Evolutionary conservation across 441 rosid species (phyloP).

Genomic region (Populus hybrid): DNA sequence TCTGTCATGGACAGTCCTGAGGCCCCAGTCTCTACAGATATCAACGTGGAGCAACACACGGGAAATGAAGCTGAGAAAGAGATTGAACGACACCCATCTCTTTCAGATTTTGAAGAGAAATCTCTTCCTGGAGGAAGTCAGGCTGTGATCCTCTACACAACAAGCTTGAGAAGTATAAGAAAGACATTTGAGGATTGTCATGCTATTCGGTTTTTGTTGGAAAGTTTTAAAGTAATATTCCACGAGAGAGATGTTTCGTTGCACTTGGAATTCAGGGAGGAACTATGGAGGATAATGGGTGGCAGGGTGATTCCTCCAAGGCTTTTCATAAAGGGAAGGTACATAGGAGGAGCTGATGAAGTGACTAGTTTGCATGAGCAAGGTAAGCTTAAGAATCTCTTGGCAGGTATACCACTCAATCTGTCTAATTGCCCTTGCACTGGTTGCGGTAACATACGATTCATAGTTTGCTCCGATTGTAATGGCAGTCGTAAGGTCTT

Average conservation of each 20-base stretch:
- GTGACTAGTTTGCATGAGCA: slow-evolving; percentile 67
- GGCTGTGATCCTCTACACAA: slow-evolving; percentile 66
- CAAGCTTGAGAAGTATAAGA: slow-evolving; percentile 74
- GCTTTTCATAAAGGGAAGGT: slow-evolving; percentile 73
- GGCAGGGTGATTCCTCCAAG: slow-evolving; percentile 66
- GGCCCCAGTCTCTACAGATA: slow-evolving; percentile 20
- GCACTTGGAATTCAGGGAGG: slow-evolving; percentile 70
- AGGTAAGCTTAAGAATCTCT: slow-evolving; percentile 73
- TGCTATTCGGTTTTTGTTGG: slow-evolving; percentile 53
- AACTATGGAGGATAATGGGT: slow-evolving; percentile 59
- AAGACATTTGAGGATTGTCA: slow-evolving; percentile 78
- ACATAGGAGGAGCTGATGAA: slow-evolving; percentile 87
- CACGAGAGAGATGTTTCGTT: slow-evolving; percentile 81
- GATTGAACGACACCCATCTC: slow-evolving; percentile 16
- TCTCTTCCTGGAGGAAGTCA: slow-evolving; percentile 72
- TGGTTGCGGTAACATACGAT: slow-evolving; percentile 53
- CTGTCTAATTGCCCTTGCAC: slow-evolving; percentile 32
- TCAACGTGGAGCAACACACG: background rate
- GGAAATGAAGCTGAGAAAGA: slow-evolving; percentile 4
- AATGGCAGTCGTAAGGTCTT: slow-evolving; percentile 64
- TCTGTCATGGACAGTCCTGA: slow-evolving; percentile 33
- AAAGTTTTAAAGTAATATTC: slow-evolving; percentile 51
- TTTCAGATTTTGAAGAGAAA: slow-evolving; percentile 45
- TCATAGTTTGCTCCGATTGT: slow-evolving; percentile 66
- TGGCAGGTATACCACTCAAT: slow-evolving; percentile 49